Percentiles rank a stretch among this genome's conserved stretches.
Evolutionary conservation across 2,329 filamentous ascomycete species (phyloP).

Genomic region (Lasiodiplodia sp.): DNA sequence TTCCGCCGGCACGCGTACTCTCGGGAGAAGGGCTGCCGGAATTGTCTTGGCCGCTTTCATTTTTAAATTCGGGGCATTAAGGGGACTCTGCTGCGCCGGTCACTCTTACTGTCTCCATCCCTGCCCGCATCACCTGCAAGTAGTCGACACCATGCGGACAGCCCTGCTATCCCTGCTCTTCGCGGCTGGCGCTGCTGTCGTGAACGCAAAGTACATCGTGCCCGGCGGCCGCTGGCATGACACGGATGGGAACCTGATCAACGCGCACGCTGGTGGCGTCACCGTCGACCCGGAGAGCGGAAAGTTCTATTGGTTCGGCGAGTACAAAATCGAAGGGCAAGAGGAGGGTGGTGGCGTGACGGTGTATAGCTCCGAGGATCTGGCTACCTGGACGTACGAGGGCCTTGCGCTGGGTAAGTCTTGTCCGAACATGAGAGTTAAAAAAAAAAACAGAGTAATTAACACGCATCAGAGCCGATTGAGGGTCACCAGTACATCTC

Average conservation of each 20-base stretch:
- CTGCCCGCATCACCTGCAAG: not conserved
- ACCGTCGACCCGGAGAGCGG: constrained; percentile 60
- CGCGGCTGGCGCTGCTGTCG: not conserved
- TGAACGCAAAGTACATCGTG: constrained; percentile 64
- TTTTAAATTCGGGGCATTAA: not conserved
- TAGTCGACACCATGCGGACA: not conserved
- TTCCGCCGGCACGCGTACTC: not conserved
- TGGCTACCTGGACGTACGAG: constrained; percentile 66
- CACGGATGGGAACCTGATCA: constrained; percentile 66
- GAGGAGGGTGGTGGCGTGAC: constrained; percentile 67
- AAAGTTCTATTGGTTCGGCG: constrained; percentile 68
- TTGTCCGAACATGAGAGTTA: not conserved
- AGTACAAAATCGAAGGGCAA: constrained; percentile 66
- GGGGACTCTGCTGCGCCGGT: too few species aligned
- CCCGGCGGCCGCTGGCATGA: constrained; percentile 68
- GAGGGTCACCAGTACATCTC: constrained; percentile 64
- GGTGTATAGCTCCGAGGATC: constrained; percentile 67
- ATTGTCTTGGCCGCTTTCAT: constrained; percentile 6
- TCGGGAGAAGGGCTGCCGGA: constrained; percentile 19
- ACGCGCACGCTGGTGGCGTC: constrained; percentile 67
- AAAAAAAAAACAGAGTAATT: not conserved
- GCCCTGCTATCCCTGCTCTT: constrained; percentile 1
- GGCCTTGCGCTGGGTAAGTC: constrained; percentile 62
- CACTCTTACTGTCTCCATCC: too few species aligned
- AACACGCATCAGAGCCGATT: constrained; percentile 52